phyloP scores from a whole-genome alignment of 345 rosid genomes.

The Jatropha curcas region DNA sequence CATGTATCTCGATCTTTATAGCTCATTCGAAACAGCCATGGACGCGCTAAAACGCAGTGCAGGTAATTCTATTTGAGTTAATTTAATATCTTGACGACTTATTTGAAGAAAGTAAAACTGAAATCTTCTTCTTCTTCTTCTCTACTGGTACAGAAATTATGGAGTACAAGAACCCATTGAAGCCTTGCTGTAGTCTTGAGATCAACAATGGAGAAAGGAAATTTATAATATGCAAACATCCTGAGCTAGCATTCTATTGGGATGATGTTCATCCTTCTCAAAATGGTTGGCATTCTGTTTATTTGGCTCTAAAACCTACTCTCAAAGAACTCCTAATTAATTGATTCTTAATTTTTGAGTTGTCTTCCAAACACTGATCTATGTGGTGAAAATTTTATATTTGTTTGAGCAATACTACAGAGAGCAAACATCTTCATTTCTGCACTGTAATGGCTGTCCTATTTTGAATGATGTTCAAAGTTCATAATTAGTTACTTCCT shows the following conservation, averaged over 20 bases:
- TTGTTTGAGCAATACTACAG: too few species aligned
- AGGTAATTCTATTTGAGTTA: slow-evolving; percentile 2
- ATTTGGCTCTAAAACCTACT: neutral
- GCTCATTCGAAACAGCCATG: slow-evolving; percentile 25
- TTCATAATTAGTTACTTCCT: too few species aligned
- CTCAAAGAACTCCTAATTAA: neutral
- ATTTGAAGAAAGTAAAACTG: too few species aligned
- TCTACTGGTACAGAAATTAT: slow-evolving; percentile 24
- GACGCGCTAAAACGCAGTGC: neutral
- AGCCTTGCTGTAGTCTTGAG: slow-evolving; percentile 44
- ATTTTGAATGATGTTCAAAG: too few species aligned
- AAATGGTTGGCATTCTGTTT: slow-evolving; percentile 19
- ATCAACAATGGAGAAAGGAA: neutral
- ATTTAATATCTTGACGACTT: too few species aligned
- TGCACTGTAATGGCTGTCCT: too few species aligned
- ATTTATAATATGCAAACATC: slow-evolving; percentile 12
- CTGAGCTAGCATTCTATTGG: slow-evolving; percentile 17
- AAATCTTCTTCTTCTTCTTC: too few species aligned
- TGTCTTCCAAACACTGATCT: too few species aligned
- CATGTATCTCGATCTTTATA: slow-evolving; percentile 30
- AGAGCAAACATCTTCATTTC: too few species aligned
- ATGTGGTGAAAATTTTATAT: too few species aligned
- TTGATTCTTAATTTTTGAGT: neutral
- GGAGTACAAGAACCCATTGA: slow-evolving; percentile 23
- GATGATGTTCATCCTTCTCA: slow-evolving; percentile 18